A percentile compares a stretch with the other conserved stretches of the same genome.
These are phyloP conservation scores for Yamadazyma buinensis DNA, from an alignment of 1,139 yeast species.

Conservation along the genomic window DNA sequence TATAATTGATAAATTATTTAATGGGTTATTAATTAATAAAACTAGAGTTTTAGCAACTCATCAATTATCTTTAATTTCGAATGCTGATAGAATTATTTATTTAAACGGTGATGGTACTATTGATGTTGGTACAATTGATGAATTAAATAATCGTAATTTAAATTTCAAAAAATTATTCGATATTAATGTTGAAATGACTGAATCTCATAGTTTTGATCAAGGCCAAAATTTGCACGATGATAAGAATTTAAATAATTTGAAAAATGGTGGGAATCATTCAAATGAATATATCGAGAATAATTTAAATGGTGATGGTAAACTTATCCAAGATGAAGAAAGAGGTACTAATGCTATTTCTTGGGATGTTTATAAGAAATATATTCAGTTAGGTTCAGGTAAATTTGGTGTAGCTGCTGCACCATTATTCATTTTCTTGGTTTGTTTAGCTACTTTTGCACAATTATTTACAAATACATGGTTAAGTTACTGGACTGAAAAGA, in stretches of 20 bases:
- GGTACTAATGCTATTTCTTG: slow-evolving; percentile 40
- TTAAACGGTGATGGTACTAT: slow-evolving; percentile 33
- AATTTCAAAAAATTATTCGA: slow-evolving; percentile 27
- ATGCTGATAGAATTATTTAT: slow-evolving; percentile 31
- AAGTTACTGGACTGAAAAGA: slow-evolving; percentile 33
- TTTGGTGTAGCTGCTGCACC: slow-evolving; percentile 28
- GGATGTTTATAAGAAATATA: slow-evolving; percentile 32
- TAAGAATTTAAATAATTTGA: not conserved
- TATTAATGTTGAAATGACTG: slow-evolving; percentile 19
- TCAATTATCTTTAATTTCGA: slow-evolving; percentile 30
- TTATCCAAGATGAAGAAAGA: slow-evolving; percentile 34
- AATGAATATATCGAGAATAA: slow-evolving; percentile 1
- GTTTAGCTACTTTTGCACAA: slow-evolving; percentile 36
- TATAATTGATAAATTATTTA: slow-evolving; percentile 31
- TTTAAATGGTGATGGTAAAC: slow-evolving; percentile 20
- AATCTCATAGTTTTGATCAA: slow-evolving; percentile 20
- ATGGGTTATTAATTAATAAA: slow-evolving; percentile 25
- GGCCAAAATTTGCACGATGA: too few species aligned
- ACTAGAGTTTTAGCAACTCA: slow-evolving; percentile 38
- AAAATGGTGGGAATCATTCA: not conserved
- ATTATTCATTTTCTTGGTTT: slow-evolving; percentile 31
- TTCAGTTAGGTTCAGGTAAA: slow-evolving; percentile 39
- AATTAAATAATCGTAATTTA: slow-evolving; percentile 22
- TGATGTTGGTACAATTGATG: slow-evolving; percentile 29
- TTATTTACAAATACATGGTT: slow-evolving; percentile 41